phyloP scores from a whole-genome alignment of 208 protist species.

The Leishmania martiniquensis region DNA sequence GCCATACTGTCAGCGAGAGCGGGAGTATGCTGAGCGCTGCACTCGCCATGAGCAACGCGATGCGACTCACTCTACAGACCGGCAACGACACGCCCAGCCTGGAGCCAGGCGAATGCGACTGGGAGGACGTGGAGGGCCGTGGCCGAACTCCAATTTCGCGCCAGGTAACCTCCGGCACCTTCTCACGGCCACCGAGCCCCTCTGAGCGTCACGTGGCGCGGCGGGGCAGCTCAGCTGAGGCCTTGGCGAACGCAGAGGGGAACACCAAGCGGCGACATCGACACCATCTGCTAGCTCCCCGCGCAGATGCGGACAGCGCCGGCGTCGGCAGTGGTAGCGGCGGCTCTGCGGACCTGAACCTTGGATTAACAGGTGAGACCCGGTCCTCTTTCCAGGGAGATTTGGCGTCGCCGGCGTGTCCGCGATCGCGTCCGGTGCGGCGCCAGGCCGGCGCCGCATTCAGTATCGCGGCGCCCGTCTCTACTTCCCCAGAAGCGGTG shows the following conservation, averaged over 20 bases:
- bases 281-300: neutral
- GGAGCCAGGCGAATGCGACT: conserved; percentile 13
- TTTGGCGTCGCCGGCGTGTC: neutral
- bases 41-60: conserved; percentile 11
- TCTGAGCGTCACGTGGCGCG: neutral
- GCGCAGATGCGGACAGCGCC: neutral
- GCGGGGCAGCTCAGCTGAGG: neutral
- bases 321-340: neutral
- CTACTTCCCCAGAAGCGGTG: neutral
- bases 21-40: conserved; percentile 31
- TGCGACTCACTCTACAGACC: conserved; percentile 20
- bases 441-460: neutral
- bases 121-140: conserved; percentile 3
- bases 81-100: conserved; percentile 7
- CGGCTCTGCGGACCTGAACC: neutral
- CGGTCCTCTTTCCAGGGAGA: neutral
- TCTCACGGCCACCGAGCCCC: conserved; percentile 1
- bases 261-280: neutral
- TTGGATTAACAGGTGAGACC: neutral
- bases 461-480: neutral
- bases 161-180: neutral
- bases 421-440: conserved; percentile 4
- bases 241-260: neutral
- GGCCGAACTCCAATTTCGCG: neutral
- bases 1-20: conserved; percentile 22